phyloP scores from a whole-genome alignment of 2,329 filamentous ascomycete species.

The Nemania serpens region DNA sequence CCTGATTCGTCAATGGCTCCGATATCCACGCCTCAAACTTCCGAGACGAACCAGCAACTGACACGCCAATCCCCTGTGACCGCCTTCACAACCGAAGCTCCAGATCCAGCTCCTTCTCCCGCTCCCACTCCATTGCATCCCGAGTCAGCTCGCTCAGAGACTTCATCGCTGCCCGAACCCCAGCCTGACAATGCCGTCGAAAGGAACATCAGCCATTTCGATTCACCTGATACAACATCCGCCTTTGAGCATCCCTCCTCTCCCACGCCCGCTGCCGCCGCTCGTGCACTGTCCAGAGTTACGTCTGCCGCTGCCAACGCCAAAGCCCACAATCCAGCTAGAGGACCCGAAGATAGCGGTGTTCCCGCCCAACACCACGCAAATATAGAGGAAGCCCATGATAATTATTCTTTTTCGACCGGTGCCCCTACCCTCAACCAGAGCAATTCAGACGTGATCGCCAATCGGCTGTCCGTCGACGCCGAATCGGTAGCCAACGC shows the following conservation, averaged over 20 bases:
- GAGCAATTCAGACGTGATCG: constrained; percentile 42
- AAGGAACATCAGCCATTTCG: constrained; percentile 11
- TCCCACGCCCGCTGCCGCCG: constrained; percentile 59
- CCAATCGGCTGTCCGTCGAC: constrained; percentile 45
- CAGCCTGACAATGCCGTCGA: constrained; percentile 9
- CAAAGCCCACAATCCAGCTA: constrained; percentile 24
- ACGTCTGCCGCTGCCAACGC: constrained; percentile 51
- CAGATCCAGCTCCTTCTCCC: neutral
- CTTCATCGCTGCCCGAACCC: constrained; percentile 9
- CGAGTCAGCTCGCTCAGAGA: constrained; percentile 3
- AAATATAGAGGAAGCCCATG: constrained; percentile 41
- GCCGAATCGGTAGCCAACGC: constrained; percentile 53
- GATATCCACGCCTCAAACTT: constrained; percentile 6
- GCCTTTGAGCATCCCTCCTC: constrained; percentile 60
- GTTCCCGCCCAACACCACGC: constrained; percentile 34
- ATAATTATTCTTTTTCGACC: constrained; percentile 38
- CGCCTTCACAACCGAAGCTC: constrained; percentile 6
- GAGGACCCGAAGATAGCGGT: constrained; percentile 29
- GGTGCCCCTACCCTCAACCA: constrained; percentile 40
- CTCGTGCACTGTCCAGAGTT: constrained; percentile 53
- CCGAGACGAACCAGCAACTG: constrained; percentile 16
- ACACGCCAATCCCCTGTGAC: constrained; percentile 17
- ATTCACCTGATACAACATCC: constrained; percentile 45
- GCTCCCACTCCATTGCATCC: constrained; percentile 2
- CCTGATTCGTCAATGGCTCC: constrained; percentile 12